These are phyloP conservation scores for Lithospermum erythrorhizon DNA, from an alignment of 257 asterid genomes.

Conservation along the genomic window DNA sequence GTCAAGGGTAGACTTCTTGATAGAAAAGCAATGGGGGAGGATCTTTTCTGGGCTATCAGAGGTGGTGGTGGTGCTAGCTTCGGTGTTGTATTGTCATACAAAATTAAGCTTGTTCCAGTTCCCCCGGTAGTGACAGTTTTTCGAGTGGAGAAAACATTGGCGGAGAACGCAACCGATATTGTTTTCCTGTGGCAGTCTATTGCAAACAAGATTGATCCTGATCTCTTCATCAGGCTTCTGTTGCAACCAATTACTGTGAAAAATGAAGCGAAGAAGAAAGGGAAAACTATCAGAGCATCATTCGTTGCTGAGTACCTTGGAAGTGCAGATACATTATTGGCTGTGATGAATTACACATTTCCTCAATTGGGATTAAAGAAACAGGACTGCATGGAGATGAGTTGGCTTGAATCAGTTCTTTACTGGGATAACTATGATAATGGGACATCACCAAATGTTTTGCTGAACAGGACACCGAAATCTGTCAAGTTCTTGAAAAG, in stretches of 20 bases:
- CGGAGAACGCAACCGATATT: conserved; percentile 22
- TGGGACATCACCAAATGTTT: conserved; percentile 2
- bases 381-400: conserved; percentile 19
- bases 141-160: conserved; percentile 15
- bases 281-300: conserved; percentile 2
- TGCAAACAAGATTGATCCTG: conserved; percentile 20
- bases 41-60: conserved; percentile 32
- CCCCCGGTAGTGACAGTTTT: conserved; percentile 23
- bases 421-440: conserved; percentile 7
- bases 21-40: conserved; percentile 31
- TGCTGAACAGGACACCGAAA: conserved; percentile 5
- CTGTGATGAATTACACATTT: conserved; percentile 2
- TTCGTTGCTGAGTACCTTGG: conserved; percentile 27
- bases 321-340: background rate
- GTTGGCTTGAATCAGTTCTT: conserved; percentile 17
- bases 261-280: too few species aligned
- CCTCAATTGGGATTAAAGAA: conserved; percentile 27
- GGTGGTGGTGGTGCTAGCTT: conserved; percentile 40
- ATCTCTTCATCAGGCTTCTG: conserved; percentile 25
- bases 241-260: conserved; percentile 1
- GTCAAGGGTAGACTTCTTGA: conserved; percentile 24
- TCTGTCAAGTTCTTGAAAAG: conserved; percentile 1
- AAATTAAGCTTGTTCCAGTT: conserved; percentile 20
- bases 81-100: conserved; percentile 27
- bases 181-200: conserved; percentile 24